Conservation (phyloP, 148 eudicot genomes). For the Tetragonia tetragonoides region DNA sequence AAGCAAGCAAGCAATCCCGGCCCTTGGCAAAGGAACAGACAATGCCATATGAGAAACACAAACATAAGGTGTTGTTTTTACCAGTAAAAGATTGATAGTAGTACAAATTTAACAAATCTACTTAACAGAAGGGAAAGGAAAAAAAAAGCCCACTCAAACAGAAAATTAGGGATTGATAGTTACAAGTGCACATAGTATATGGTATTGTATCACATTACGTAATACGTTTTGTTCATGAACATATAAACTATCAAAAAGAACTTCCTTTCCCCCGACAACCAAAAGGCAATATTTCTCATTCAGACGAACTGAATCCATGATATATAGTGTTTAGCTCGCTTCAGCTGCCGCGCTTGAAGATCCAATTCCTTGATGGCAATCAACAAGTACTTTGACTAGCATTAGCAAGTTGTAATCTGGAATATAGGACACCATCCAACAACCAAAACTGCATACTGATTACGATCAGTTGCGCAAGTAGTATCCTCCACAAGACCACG, state of each 20-base stretch:
- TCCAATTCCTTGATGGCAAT: background rate
- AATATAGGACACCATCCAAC: too few relatives aligned
- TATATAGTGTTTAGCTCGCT: background rate
- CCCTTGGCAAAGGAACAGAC: background rate
- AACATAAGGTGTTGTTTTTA: background rate
- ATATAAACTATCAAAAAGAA: too few relatives aligned
- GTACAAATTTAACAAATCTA: too few relatives aligned
- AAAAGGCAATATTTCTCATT: background rate
- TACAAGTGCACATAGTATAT: background rate
- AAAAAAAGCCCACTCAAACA: background rate
- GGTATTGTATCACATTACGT: background rate
- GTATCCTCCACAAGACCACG: background rate
- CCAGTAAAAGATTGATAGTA: background rate
- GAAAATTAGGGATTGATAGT: background rate
- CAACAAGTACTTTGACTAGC: background rate
- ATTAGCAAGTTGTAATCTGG: conserved; percentile 2
- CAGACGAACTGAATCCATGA: background rate
- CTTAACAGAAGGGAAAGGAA: too few relatives aligned
- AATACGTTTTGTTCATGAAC: too few relatives aligned
- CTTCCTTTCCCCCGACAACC: background rate
- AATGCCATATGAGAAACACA: background rate
- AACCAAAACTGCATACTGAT: background rate
- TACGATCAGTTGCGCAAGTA: background rate
- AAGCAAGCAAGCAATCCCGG: background rate
- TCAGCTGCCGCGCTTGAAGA: background rate